These are phyloP conservation scores for Penicillium glabrum DNA, from an alignment of 2,329 filamentous ascomycete species.

Conservation along the genomic window DNA sequence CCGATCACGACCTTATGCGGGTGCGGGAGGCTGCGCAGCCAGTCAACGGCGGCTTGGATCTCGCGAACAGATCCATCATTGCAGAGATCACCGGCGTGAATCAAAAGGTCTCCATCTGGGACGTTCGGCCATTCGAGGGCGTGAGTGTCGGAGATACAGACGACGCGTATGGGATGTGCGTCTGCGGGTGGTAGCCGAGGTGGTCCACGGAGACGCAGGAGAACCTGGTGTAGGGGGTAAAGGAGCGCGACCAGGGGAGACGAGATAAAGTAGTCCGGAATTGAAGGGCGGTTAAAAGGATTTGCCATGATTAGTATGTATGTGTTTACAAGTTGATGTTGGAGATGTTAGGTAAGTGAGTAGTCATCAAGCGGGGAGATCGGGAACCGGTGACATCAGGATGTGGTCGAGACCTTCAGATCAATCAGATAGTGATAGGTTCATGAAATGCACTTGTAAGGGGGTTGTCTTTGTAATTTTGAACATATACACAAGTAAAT, in stretches of 20 bases:
- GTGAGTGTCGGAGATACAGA: constrained; percentile 92
- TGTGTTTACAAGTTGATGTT: not conserved
- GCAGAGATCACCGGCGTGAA: constrained; percentile 86
- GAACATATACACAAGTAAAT: too few relatives aligned
- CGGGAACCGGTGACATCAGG: constrained; percentile 13
- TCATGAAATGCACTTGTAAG: not conserved
- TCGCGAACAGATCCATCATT: constrained; percentile 69
- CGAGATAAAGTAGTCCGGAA: constrained; percentile 63
- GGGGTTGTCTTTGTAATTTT: too few relatives aligned
- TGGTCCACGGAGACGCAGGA: constrained; percentile 67
- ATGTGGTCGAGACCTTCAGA: constrained; percentile 1
- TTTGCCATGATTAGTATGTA: constrained; percentile 31
- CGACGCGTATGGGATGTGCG: constrained; percentile 64
- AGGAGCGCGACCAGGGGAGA: constrained; percentile 68
- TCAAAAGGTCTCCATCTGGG: constrained; percentile 77
- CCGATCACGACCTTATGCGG: constrained; percentile 76
- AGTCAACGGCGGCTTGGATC: constrained; percentile 81
- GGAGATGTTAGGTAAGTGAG: not conserved
- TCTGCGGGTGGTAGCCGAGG: constrained; percentile 60
- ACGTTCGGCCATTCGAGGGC: constrained; percentile 49
- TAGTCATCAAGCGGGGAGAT: constrained; percentile 8
- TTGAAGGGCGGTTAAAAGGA: constrained; percentile 50
- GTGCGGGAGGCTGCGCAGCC: constrained; percentile 74
- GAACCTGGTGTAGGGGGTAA: constrained; percentile 61
- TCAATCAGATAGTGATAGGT: not conserved